These are phyloP conservation scores for Parastagonospora avenae DNA, from an alignment of 2,329 filamentous ascomycete genomes.

Conservation along the genomic window DNA sequence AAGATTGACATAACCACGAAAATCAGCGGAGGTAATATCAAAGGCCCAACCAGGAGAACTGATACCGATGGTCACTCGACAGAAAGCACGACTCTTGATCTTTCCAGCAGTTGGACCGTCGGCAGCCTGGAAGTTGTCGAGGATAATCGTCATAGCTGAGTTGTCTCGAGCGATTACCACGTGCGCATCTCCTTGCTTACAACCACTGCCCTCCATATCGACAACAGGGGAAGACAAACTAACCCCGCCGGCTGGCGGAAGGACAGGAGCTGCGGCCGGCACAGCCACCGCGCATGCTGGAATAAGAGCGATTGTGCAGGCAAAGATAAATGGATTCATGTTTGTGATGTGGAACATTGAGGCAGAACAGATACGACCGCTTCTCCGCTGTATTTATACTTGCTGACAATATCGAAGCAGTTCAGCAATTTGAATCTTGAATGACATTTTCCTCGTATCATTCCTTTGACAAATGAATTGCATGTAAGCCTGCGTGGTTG, in stretches of 20 bases:
- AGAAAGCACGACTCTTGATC: slow-evolving; percentile 29
- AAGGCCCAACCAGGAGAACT: slow-evolving; percentile 25
- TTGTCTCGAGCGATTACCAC: slow-evolving; percentile 26
- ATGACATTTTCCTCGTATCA: neutral
- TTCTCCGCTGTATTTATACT: neutral
- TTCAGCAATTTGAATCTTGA: neutral
- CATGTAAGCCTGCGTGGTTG: too few species aligned
- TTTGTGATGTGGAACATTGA: neutral
- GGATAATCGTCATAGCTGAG: slow-evolving; percentile 29
- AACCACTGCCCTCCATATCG: slow-evolving; percentile 31
- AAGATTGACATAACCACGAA: slow-evolving; percentile 17
- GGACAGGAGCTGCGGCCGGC: slow-evolving; percentile 4
- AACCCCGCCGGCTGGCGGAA: slow-evolving; percentile 20
- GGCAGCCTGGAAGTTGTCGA: slow-evolving; percentile 33
- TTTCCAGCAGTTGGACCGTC: slow-evolving; percentile 25
- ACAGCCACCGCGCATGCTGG: neutral
- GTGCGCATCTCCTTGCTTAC: slow-evolving; percentile 24
- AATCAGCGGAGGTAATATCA: slow-evolving; percentile 24
- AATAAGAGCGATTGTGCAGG: neutral
- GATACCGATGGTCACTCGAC: slow-evolving; percentile 26
- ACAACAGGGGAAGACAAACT: slow-evolving; percentile 19
- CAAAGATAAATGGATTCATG: neutral
- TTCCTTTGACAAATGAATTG: neutral
- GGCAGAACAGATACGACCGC: neutral
- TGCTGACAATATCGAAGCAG: too few species aligned